A percentile compares a stretch with the other conserved stretches of the same genome.
These are phyloP conservation scores for Bipolaris oryzae DNA, from an alignment of 2,329 filamentous ascomycete genomes.

Conservation along the genomic window DNA sequence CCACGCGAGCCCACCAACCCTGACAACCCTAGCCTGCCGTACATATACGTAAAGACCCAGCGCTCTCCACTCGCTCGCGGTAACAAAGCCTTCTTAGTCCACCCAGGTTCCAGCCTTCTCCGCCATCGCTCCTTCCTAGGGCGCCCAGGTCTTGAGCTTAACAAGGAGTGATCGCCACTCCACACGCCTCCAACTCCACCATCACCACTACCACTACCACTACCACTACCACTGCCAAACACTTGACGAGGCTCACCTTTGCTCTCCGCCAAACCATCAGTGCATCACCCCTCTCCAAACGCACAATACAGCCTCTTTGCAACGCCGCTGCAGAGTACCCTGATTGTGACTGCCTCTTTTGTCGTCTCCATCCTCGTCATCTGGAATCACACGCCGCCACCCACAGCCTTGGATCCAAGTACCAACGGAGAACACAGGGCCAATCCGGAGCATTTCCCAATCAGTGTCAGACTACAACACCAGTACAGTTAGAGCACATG, in stretches of 20 bases:
- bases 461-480: constrained; percentile 34
- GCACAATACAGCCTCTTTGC: constrained; percentile 45
- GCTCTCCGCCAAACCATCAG: constrained; percentile 25
- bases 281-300: constrained; percentile 33
- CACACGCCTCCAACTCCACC: constrained; percentile 47
- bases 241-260: constrained; percentile 28
- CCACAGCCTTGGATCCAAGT: constrained; percentile 33
- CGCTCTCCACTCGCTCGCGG: constrained; percentile 49
- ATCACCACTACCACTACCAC: too few species aligned
- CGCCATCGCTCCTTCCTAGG: constrained; percentile 52
- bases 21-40: constrained; percentile 49
- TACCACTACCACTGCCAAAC: constrained; percentile 3
- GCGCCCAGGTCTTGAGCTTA: constrained; percentile 56
- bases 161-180: constrained; percentile 57
- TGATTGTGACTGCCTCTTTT: constrained; percentile 21
- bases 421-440: constrained; percentile 26
- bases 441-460: constrained; percentile 31
- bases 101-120: constrained; percentile 54
- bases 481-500: constrained; percentile 39
- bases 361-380: constrained; percentile 30
- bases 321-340: constrained; percentile 31
- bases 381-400: constrained; percentile 35
- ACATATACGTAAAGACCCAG: constrained; percentile 52
- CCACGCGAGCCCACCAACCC: constrained; percentile 50
- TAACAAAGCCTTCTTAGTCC: constrained; percentile 46